phyloP scores from a whole-genome alignment of 2,329 filamentous ascomycete species.

The Talaromyces sp. region DNA sequence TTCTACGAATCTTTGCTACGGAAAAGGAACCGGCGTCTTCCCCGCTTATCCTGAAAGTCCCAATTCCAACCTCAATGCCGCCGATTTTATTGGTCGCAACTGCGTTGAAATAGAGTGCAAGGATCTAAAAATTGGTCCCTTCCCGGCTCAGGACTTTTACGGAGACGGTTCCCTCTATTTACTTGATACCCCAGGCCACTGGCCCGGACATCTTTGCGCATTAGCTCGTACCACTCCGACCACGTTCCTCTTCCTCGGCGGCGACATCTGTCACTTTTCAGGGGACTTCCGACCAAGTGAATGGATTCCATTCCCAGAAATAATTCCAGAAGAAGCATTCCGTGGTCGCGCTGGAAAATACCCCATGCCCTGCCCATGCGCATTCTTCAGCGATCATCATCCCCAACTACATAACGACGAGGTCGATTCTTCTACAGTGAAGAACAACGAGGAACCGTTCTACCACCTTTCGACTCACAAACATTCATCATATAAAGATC shows the following conservation, averaged over 20 bases:
- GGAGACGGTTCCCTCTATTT: not conserved
- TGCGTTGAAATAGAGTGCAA: not conserved
- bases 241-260: not conserved
- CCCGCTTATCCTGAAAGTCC: not conserved
- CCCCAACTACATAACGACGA: slow-evolving; percentile 8
- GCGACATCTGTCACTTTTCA: not conserved
- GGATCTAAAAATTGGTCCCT: not conserved
- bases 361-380: slow-evolving; percentile 6
- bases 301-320: not conserved
- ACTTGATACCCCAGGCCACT: slow-evolving; percentile 10
- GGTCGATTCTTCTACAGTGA: not conserved
- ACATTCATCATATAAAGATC: not conserved
- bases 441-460: not conserved
- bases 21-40: not conserved
- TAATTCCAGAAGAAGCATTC: not conserved
- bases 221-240: slow-evolving; percentile 7
- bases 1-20: not conserved
- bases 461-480: not conserved
- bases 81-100: not conserved
- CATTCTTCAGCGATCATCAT: slow-evolving; percentile 11
- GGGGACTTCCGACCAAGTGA: not conserved
- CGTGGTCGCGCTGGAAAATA: slow-evolving; percentile 1
- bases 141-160: not conserved
- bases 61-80: not conserved
- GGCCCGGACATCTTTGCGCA: slow-evolving; percentile 10